Evolutionary conservation across 305 asterid genomes (phyloP), one percentile per base, ranked within the genome.

Genomic region (Fraxinus paxiana): DNA sequence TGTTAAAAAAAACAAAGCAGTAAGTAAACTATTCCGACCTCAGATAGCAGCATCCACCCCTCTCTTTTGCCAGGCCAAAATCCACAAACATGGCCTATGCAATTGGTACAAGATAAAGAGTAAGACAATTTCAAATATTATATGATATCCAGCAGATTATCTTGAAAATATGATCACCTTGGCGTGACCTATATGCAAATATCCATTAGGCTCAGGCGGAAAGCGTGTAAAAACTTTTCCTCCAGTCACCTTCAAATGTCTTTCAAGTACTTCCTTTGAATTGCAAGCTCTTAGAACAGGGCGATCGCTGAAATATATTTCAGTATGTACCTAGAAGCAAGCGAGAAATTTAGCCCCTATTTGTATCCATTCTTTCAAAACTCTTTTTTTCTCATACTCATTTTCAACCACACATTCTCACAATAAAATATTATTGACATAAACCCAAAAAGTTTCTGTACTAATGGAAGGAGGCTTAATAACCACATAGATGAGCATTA

Each of bases 191-290:
- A 96, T 96, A 85, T 96, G 99, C 59, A 94, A 87, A 89, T 90
- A 94, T 77, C 98, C 99, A 87, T 96, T 96, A 43, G 99, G 98
- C 87, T 96, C 99, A 65, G 98, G 98, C 33, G 98, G 98, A 86
- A 96, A 96, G 22, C 99, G 97, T 5, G 99, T 96, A 82, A 28
- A 83, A 78, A 96, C 90, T 85, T 90, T 96, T 80, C 97, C 91
- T 65, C 92, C 91, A 8, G 98, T 94, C 71, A 83, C 78, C 87
- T 87, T 89, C 89, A 95, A 86, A 88, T 95, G 98, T 46, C 86
- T 91, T 35, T 94, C 95, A 77, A 92, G 97, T 77, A 90, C 79
- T 79, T 88, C 94, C 86, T 90, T 95, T 20, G 96, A 83, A 86
- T 95, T 95, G 90, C 91, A 90, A 81, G 97, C 88, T 87, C 98